A percentile compares a stretch with the other conserved stretches of the same genome.
Conservation (phyloP, 176 grass and related monocot genomes). For the Carex scoparia region DNA sequence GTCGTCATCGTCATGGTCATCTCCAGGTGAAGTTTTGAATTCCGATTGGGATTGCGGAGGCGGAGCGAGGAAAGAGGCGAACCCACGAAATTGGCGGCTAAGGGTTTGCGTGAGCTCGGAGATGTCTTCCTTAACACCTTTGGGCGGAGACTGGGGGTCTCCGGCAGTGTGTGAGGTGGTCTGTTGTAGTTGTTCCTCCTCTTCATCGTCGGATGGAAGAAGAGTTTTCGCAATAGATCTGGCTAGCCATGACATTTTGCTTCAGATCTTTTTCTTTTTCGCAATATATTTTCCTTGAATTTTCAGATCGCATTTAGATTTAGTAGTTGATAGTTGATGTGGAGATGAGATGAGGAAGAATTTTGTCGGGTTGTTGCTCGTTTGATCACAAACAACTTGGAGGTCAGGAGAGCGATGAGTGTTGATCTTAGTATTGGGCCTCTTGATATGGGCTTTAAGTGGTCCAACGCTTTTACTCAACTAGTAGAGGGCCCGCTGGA, state of each 20-base stretch:
- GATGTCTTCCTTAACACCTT: constrained; percentile 82
- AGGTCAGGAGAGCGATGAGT: not conserved
- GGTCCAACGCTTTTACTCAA: no score
- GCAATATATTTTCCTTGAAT: not conserved
- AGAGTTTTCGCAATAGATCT: constrained; percentile 68
- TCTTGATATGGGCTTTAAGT: not conserved
- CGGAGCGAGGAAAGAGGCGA: constrained; percentile 68
- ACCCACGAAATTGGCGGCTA: constrained; percentile 57
- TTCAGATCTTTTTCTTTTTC: not conserved
- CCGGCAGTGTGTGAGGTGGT: not conserved
- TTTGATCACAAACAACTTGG: not conserved
- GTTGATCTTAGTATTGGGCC: not conserved
- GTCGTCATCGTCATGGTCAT: not conserved
- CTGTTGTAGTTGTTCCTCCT: not conserved
- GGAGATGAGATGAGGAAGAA: not conserved
- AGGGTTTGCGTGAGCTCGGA: constrained; percentile 73
- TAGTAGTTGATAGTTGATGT: not conserved
- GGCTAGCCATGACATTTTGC: constrained; percentile 76
- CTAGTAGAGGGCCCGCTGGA: no score
- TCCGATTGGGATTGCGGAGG: not conserved
- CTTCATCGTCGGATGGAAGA: constrained; percentile 32
- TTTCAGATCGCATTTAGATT: not conserved
- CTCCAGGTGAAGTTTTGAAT: not conserved
- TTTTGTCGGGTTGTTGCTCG: not conserved
- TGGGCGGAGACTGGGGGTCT: constrained; percentile 32